phyloP scores from a whole-genome alignment of 148 eudicot species.

The Rhododendron henanense region DNA sequence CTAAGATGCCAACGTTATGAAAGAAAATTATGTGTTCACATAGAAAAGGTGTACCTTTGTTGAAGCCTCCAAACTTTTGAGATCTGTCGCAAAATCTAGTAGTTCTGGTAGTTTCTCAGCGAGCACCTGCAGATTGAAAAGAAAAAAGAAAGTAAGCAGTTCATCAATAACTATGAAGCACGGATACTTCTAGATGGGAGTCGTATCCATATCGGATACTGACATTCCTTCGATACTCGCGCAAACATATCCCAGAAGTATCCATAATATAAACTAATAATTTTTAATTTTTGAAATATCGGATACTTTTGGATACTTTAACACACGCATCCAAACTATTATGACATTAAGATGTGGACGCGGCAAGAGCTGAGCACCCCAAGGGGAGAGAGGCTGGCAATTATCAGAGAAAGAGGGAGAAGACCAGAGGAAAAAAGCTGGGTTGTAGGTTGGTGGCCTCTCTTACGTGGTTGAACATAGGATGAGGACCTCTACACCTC shows the following conservation, averaged over 20 bases:
- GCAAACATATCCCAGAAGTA: too few species aligned
- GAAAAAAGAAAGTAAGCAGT: neutral
- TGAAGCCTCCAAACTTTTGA: conserved; percentile 70
- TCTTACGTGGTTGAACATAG: neutral
- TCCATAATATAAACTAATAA: too few species aligned
- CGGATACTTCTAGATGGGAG: too few species aligned
- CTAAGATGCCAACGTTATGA: conserved; percentile 1
- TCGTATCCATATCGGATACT: too few species aligned
- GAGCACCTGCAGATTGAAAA: conserved; percentile 43
- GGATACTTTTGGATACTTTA: too few species aligned
- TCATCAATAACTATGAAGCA: neutral
- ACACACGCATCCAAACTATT: too few species aligned
- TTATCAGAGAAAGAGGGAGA: neutral
- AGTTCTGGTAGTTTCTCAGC: conserved; percentile 85
- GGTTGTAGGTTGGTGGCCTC: neutral
- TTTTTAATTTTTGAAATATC: too few species aligned
- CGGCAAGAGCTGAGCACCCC: neutral
- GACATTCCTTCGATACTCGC: too few species aligned
- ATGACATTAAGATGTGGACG: too few species aligned
- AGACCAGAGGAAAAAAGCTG: neutral
- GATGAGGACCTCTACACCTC: neutral
- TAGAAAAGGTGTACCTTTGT: conserved; percentile 52
- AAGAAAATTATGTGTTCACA: neutral
- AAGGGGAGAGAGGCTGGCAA: neutral
- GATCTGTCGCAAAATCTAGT: conserved; percentile 72